Evolutionary conservation across 805 yeast genomes (phyloP).

Genomic region (Hemisphaericaspora nanyangensis): DNA sequence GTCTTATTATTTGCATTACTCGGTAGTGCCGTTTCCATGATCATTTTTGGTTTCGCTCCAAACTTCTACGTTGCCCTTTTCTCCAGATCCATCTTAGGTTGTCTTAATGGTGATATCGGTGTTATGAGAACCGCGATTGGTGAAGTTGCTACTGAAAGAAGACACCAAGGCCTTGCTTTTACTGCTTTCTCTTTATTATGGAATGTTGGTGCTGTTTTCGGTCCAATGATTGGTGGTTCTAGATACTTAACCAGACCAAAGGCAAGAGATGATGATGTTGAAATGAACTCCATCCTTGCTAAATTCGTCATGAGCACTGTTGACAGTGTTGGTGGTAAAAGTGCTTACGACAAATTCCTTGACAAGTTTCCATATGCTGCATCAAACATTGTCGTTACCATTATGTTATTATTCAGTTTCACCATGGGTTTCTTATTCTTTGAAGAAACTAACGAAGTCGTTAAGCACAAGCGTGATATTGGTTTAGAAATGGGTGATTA

Average conservation of each 20-base stretch:
- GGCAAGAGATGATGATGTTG: not conserved
- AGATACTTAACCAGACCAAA: conserved; percentile 47
- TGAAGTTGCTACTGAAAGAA: conserved; percentile 11
- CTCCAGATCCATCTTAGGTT: conserved; percentile 26
- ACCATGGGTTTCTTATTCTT: conserved; percentile 17
- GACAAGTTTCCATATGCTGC: conserved; percentile 18
- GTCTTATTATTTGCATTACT: conserved; percentile 23
- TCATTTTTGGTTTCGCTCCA: conserved; percentile 25
- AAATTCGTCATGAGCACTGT: not conserved
- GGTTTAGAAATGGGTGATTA: conserved; percentile 13
- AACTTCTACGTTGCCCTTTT: conserved; percentile 25
- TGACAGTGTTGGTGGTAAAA: not conserved
- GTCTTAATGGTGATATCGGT: conserved; percentile 13
- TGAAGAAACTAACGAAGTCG: conserved; percentile 18
- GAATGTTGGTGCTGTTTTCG: conserved; percentile 14
- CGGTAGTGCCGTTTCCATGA: conserved; percentile 22
- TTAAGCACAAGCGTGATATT: conserved; percentile 11
- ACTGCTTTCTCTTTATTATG: conserved; percentile 11
- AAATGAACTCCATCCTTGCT: not conserved
- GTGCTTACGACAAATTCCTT: conserved; percentile 7
- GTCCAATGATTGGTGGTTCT: conserved; percentile 21
- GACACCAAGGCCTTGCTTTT: conserved; percentile 13
- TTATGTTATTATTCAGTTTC: conserved; percentile 11
- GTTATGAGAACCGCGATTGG: conserved; percentile 12
- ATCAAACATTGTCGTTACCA: conserved; percentile 21